Conservation (phyloP, 139 green algal genomes). For the Chloropicon primus region DNA sequence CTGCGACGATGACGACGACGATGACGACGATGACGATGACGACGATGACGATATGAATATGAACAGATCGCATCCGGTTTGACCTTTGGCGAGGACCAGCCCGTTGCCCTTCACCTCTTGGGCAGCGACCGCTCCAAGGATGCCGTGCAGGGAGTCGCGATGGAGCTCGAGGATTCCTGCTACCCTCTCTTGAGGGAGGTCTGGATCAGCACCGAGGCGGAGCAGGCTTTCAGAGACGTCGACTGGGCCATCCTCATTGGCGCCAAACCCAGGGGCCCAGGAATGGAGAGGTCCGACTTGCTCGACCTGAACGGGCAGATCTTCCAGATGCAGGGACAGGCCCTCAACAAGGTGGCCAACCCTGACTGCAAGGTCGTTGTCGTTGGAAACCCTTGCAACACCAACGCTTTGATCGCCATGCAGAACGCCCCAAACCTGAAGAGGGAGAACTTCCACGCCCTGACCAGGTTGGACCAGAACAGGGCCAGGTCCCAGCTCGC, state of each 20-base stretch:
- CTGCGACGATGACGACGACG: no score
- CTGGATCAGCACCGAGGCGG: conserved; percentile 62
- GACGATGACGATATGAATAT: background rate
- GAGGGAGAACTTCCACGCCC: conserved; percentile 70
- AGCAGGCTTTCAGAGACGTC: conserved; percentile 61
- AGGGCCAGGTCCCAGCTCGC: conserved; percentile 86
- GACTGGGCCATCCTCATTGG: conserved; percentile 89
- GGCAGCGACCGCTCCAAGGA: conserved; percentile 51
- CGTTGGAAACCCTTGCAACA: conserved; percentile 88
- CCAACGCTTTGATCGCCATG: conserved; percentile 75
- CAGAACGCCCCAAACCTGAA: conserved; percentile 68
- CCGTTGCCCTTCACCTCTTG: conserved; percentile 69
- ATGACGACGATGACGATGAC: no score
- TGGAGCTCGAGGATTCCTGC: conserved; percentile 91
- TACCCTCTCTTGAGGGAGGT: conserved; percentile 73
- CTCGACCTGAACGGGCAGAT: conserved; percentile 82
- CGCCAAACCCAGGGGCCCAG: conserved; percentile 75
- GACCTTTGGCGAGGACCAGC: conserved; percentile 76
- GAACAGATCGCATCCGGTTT: conserved; percentile 51
- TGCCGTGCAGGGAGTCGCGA: conserved; percentile 57
- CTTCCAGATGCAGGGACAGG: conserved; percentile 57
- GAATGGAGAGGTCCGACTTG: conserved; percentile 81
- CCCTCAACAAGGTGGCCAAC: conserved; percentile 61
- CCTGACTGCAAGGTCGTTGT: conserved; percentile 70
- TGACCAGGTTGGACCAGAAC: conserved; percentile 69